Evolutionary conservation across 805 yeast species (phyloP), one percentile per base, ranked within the genome.

Genomic region (Saccharomycopsis fibuligera): DNA sequence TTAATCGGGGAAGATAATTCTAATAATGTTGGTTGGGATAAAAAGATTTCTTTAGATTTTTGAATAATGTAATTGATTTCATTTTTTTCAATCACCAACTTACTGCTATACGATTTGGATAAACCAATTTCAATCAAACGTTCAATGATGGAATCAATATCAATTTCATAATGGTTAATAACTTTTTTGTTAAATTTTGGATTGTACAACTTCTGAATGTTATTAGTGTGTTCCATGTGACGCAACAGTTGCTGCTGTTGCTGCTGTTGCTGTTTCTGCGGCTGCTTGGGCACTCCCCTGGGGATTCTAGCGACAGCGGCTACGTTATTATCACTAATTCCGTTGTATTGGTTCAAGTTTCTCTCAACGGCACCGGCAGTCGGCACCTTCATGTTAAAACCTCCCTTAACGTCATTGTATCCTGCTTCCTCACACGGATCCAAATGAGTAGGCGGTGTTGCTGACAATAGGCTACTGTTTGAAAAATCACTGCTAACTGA

Each of bases 1-100:
- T 86, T 86, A 21, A 85, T 93, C 0, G 95, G 93, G 2, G 93
- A 83, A 1, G 84, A 79, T 52, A 83, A 65, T 55, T 79, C 78
- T 51, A 83, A 67, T 45, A 83, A 61, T 30, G 81, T 73, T 6
- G 90, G 89, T 57, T 83, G 90, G 8, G 66, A 69, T 61, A 81
- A 59, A 48, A 83, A 80, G 16, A 82, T 68, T 43, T 78, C 75
- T 49, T 87, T 67, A 4, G 85, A 42, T 33, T 50, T 48, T 22
- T 25, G 23, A 17, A 53, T 31, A 27, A 53, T 53, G 31, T 48
- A 53, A 27, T 41, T 47, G 40, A 53, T 53, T 36, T 53, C 56
- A 19, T 41, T 44, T 36, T 48, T 50, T 10, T 35, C 17, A 12
- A 53, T 38, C n/a, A 50, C 43, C 14, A 50, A 29, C 22, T 42